Evolutionary conservation across 805 yeast species (phyloP).

Genomic region (Kluyveromyces starmeri): DNA sequence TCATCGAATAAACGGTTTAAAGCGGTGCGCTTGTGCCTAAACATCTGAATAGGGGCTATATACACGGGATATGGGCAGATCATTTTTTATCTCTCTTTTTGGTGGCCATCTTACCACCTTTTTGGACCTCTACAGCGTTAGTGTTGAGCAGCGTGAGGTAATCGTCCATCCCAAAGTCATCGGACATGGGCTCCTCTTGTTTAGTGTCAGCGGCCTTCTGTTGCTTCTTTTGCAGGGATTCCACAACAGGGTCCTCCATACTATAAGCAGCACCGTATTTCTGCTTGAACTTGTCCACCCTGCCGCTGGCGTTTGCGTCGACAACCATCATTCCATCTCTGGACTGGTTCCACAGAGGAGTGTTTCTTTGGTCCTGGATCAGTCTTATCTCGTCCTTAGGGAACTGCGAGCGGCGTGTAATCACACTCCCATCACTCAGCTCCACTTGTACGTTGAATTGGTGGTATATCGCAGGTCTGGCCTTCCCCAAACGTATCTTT

Average conservation of each 20-base stretch:
- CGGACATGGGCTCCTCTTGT: constrained; percentile 8
- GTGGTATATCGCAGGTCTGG: constrained; percentile 88
- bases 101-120: constrained; percentile 25
- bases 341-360: constrained; percentile 81
- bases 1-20: no score
- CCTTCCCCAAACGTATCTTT: constrained; percentile 68
- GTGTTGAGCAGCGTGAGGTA: constrained; percentile 26
- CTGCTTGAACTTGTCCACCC: constrained; percentile 63
- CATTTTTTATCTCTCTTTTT: constrained; percentile 24
- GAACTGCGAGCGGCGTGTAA: constrained; percentile 71
- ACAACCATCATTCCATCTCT: constrained; percentile 64
- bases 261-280: constrained; percentile 46
- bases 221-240: constrained; percentile 7
- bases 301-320: constrained; percentile 81
- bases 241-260: constrained; percentile 23
- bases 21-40: no score
- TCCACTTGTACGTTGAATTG: constrained; percentile 86
- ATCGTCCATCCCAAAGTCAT: constrained; percentile 25
- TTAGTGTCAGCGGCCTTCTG: constrained; percentile 5
- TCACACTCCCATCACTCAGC: constrained; percentile 88
- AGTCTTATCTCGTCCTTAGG: constrained; percentile 82
- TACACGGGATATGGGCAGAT: not conserved
- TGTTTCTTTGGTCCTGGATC: constrained; percentile 82
- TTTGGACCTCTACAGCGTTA: constrained; percentile 23
- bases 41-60: no score